Evolutionary conservation across 345 rosid genomes (phyloP).

Genomic region (Balakata baccata): DNA sequence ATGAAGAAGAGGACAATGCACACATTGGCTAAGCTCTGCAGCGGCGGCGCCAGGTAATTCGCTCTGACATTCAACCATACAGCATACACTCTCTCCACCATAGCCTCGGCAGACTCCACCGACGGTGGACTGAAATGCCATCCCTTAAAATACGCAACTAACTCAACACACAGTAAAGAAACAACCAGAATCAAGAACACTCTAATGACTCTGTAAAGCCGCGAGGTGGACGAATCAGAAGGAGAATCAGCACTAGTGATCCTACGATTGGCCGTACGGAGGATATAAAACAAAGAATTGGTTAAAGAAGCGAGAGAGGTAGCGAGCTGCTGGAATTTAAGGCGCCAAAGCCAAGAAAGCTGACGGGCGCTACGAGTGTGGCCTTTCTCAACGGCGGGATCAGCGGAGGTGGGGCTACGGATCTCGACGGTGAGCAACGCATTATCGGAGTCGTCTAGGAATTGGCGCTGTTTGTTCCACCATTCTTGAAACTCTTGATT

Average conservation of each 20-base stretch:
- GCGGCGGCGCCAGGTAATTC: constrained; percentile 67
- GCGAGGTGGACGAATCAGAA: constrained; percentile 43
- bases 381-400: constrained; percentile 43
- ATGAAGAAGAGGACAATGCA: constrained; percentile 78
- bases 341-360: constrained; percentile 60
- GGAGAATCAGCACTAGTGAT: constrained; percentile 40
- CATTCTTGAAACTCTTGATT: constrained; percentile 71
- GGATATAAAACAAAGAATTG: constrained; percentile 36
- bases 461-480: constrained; percentile 82
- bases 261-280: constrained; percentile 77
- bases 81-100: constrained; percentile 57
- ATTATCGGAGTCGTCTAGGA: constrained; percentile 26
- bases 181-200: constrained; percentile 53
- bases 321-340: constrained; percentile 63
- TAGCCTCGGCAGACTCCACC: constrained; percentile 51
- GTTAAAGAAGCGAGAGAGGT: constrained; percentile 54
- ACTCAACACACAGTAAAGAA: constrained; percentile 57
- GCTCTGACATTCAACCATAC: constrained; percentile 72
- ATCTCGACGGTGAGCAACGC: constrained; percentile 54
- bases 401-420: constrained; percentile 37
- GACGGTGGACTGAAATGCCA: constrained; percentile 93
- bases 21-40: constrained; percentile 64
- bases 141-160: constrained; percentile 75
- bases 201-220: constrained; percentile 57
- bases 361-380: constrained; percentile 72